Conservation (phyloP, 495 filamentous ascomycete genomes). For the Lasiosphaeris hirsuta region DNA sequence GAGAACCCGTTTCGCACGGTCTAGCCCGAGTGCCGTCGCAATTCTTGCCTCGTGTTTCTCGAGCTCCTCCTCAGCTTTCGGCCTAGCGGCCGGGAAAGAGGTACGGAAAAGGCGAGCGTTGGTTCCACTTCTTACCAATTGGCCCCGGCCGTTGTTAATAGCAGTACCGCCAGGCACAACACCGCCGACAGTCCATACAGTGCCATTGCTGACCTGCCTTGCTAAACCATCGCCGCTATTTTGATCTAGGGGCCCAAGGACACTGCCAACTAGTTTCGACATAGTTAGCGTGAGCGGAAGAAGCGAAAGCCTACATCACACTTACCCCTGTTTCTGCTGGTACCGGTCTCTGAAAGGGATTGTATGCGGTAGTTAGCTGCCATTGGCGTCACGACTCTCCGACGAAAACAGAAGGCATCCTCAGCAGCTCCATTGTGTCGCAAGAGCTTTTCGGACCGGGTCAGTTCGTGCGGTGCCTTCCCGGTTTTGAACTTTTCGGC, state of each 20-base stretch:
- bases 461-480: constrained; percentile 60
- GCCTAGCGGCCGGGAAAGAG: constrained; percentile 51
- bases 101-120: constrained; percentile 73
- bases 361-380: constrained; percentile 19
- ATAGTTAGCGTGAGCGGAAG: background rate
- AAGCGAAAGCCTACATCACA: background rate
- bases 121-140: constrained; percentile 62
- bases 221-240: constrained; percentile 20
- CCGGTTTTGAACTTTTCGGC: constrained; percentile 60
- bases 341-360: constrained; percentile 31
- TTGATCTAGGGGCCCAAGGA: constrained; percentile 33
- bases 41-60: constrained; percentile 72
- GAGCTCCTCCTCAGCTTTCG: constrained; percentile 52
- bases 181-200: constrained; percentile 82
- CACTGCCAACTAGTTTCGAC: constrained; percentile 25
- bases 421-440: constrained; percentile 53
- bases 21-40: constrained; percentile 79
- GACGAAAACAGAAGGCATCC: constrained; percentile 63
- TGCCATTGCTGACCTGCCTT: constrained; percentile 59
- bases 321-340: constrained; percentile 29
- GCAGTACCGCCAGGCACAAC: constrained; percentile 50
- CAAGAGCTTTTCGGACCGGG: constrained; percentile 57
- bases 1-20: constrained; percentile 61
- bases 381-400: constrained; percentile 37
- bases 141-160: constrained; percentile 59